phyloP scores from a whole-genome alignment of 2,329 filamentous ascomycete species.

The Colletotrichum agaves region DNA sequence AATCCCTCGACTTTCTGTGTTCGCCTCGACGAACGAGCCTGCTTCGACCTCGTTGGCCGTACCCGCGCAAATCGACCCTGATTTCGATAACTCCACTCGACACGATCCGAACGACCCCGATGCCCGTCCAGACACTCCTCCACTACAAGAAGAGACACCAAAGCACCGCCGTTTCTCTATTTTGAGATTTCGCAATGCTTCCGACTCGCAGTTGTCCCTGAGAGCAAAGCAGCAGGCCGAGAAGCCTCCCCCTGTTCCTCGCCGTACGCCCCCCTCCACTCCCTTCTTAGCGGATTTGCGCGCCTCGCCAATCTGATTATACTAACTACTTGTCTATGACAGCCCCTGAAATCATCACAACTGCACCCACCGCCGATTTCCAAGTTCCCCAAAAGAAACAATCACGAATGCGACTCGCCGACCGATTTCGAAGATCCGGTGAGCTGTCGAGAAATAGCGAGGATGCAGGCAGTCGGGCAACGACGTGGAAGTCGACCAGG shows the following conservation, averaged over 20 bases:
- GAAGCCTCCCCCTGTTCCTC: slow-evolving; percentile 67
- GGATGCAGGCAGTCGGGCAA: slow-evolving; percentile 35
- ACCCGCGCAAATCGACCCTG: slow-evolving; percentile 17
- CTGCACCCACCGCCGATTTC: slow-evolving; percentile 80
- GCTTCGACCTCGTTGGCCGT: slow-evolving; percentile 14
- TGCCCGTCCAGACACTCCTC: slow-evolving; percentile 58
- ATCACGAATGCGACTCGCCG: slow-evolving; percentile 64
- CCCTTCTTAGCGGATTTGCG: neutral
- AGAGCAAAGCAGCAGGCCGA: slow-evolving; percentile 76
- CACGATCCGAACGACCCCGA: slow-evolving; percentile 39
- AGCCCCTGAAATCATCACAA: slow-evolving; percentile 87
- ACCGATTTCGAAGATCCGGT: slow-evolving; percentile 63
- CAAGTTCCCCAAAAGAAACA: slow-evolving; percentile 64
- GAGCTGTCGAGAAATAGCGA: slow-evolving; percentile 53
- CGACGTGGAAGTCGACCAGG: slow-evolving; percentile 50
- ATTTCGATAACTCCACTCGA: slow-evolving; percentile 21
- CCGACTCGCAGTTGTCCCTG: slow-evolving; percentile 86
- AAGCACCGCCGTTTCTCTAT: slow-evolving; percentile 74
- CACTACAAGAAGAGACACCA: slow-evolving; percentile 63
- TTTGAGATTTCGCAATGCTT: slow-evolving; percentile 89
- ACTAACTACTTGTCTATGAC: slow-evolving; percentile 31
- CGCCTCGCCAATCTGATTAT: neutral
- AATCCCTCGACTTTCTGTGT: slow-evolving; percentile 16
- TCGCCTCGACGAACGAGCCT: slow-evolving; percentile 10
- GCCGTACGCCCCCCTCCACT: slow-evolving; percentile 57